Percentiles rank a stretch among this genome's conserved stretches.
These are phyloP conservation scores for Nepenthes gracilis DNA, from an alignment of 148 eudicot genomes.

Conservation along the genomic window DNA sequence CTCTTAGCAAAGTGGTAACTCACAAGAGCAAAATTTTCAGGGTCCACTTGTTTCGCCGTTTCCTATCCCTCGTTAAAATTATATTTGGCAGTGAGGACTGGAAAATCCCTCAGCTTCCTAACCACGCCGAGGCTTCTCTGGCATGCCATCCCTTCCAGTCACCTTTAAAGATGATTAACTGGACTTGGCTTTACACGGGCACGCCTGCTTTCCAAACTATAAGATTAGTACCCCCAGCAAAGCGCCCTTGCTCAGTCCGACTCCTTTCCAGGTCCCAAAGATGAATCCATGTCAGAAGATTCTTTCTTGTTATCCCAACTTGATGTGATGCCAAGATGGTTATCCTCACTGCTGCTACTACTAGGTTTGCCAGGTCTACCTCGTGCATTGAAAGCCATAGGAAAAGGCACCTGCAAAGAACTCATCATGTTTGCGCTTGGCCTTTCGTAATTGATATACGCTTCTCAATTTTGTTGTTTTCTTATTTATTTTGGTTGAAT, in stretches of 20 bases:
- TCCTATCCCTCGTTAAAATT: not conserved
- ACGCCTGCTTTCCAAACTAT: not conserved
- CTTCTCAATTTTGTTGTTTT: too few species aligned
- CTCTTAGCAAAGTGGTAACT: not conserved
- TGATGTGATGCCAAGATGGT: conserved; percentile 27
- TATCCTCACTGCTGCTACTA: conserved; percentile 34
- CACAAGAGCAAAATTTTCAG: not conserved
- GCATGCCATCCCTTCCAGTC: not conserved
- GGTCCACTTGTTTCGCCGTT: not conserved
- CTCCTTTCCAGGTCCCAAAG: conserved; percentile 44
- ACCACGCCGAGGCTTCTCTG: not conserved
- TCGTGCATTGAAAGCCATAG: conserved; percentile 62
- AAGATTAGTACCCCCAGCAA: not conserved
- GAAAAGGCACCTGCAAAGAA: conserved; percentile 72
- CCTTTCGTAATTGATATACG: too few species aligned
- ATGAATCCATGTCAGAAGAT: conserved; percentile 36
- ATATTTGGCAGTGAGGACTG: not conserved
- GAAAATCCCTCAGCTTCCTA: not conserved
- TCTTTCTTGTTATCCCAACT: conserved; percentile 32
- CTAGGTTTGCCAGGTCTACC: conserved; percentile 41
- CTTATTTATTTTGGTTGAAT: too few species aligned
- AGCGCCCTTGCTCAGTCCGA: conserved; percentile 21
- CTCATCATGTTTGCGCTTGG: not conserved
- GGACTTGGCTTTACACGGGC: not conserved
- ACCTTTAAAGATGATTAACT: not conserved